Percentiles rank a stretch among this genome's conserved stretches.
These are phyloP conservation scores for Pseudotulostoma volvatum DNA, from an alignment of 495 filamentous ascomycete species.

Conservation along the genomic window DNA sequence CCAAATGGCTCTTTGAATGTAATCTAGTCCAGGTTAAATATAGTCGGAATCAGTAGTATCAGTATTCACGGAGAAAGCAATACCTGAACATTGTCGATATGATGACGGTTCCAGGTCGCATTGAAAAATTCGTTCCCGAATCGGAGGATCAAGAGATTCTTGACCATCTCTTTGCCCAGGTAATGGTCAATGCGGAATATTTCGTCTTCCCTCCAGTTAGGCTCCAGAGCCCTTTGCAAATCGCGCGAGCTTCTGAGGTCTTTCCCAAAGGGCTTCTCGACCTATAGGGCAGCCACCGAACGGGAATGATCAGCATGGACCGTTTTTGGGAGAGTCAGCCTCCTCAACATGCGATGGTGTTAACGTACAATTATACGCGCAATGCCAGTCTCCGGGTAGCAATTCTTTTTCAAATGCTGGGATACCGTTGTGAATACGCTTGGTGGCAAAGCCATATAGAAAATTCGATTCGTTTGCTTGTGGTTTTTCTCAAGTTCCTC, in stretches of 20 bases:
- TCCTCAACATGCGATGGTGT: too few relatives aligned
- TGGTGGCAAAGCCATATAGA: constrained; percentile 98
- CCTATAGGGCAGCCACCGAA: constrained; percentile 31
- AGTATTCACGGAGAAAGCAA: constrained; percentile 1
- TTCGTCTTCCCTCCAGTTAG: constrained; percentile 98
- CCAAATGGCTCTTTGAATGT: constrained; percentile 99
- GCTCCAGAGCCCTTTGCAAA: constrained; percentile 85
- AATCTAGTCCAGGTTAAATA: constrained; percentile 50
- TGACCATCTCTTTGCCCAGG: constrained; percentile 99
- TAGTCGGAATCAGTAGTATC: not conserved
- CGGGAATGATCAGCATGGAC: constrained; percentile 3
- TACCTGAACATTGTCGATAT: constrained; percentile 90
- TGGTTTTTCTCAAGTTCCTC: constrained; percentile 71
- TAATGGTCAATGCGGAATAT: constrained; percentile 99
- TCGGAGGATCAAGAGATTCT: constrained; percentile 95
- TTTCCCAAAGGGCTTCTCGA: constrained; percentile 99
- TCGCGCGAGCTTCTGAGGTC: constrained; percentile 88
- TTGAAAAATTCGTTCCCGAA: constrained; percentile 99
- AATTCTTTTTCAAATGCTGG: constrained; percentile 89
- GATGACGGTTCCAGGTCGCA: constrained; percentile 96
- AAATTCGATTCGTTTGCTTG: constrained; percentile 76
- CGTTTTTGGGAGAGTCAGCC: not conserved
- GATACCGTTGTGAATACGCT: constrained; percentile 97
- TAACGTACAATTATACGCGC: constrained; percentile 73
- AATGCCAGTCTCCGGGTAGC: constrained; percentile 80